These are phyloP conservation scores for Fusarium anguioides DNA, from an alignment of 2,329 filamentous ascomycete genomes.

Conservation along the genomic window DNA sequence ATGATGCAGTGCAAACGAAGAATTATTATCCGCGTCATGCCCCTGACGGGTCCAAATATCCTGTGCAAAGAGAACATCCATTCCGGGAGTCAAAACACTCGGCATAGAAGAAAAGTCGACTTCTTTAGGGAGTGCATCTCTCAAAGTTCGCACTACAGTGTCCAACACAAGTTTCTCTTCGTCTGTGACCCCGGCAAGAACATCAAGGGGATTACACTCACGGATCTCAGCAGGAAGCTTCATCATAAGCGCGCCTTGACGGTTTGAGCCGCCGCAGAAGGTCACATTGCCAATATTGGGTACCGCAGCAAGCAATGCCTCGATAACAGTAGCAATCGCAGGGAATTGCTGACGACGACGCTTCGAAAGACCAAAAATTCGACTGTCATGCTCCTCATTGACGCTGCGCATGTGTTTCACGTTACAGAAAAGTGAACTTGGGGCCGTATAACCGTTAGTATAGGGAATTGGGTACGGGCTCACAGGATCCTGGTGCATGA, in stretches of 20 bases:
- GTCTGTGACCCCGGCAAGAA: constrained; percentile 45
- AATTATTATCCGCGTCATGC: constrained; percentile 63
- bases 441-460: constrained; percentile 81
- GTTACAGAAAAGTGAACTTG: constrained; percentile 68
- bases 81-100: constrained; percentile 56
- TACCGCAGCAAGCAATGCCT: constrained; percentile 75
- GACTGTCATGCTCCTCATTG: constrained; percentile 62
- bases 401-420: constrained; percentile 62
- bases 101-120: constrained; percentile 51
- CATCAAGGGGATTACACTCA: constrained; percentile 71
- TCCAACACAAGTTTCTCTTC: constrained; percentile 49
- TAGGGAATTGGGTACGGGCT: constrained; percentile 85
- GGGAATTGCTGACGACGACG: constrained; percentile 84
- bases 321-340: constrained; percentile 83
- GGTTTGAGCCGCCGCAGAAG: constrained; percentile 89
- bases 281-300: constrained; percentile 78
- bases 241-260: constrained; percentile 84
- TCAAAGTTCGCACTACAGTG: constrained; percentile 53
- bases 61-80: constrained; percentile 58
- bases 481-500: constrained; percentile 81
- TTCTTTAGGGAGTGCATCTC: constrained; percentile 56
- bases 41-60: constrained; percentile 65
- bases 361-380: constrained; percentile 82
- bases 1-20: constrained; percentile 77
- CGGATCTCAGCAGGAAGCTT: constrained; percentile 70